Evolutionary conservation across 2,329 filamentous ascomycete genomes (phyloP), one percentile per base, ranked within the genome.

Genomic region (Blastomyces percursus): DNA sequence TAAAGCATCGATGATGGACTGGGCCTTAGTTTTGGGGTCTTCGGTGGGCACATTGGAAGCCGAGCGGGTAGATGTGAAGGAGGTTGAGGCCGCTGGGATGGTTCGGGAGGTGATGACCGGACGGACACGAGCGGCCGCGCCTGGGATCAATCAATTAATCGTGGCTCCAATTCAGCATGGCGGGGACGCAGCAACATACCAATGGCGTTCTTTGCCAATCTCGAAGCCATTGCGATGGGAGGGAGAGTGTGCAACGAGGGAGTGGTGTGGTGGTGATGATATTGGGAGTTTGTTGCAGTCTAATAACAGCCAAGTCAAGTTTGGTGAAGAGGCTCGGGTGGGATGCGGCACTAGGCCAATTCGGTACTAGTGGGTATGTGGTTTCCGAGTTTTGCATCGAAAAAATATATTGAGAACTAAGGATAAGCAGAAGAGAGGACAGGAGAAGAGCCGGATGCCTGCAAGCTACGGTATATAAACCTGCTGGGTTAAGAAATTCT

Each of bases 11-110:
- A 99, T 82, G 79, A 99, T 89, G 68, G 91, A 96, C 82, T 95
- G 89, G 65, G 94, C 94, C 86, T 96, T 96, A 82, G 89, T 90
- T 84, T 96, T 92, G 76, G 95, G 93, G 73, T 96, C 90, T 79
- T 94, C 86, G 71, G 86, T 78, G 66, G 92, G 90, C 62, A 93
- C 85, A 76, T 86, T 88, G 74, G 90, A 92, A 72, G 84, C 81
- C 76, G 85, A 83, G 76, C 90, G 88, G 74, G 80, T 82, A 70
- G 84, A 79, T 72, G 86, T 84, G 74, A 89, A 76, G 72, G 86
- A 83, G 70, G 86, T 82, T 75, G 84, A 81, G 75, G 84, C 78
- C 76, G 89, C 86, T 78, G 90, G 89, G 74, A 92, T 79, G 74
- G 84, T 80, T 78, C 88, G 87, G 80, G 86, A 80, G 80, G 87